These are phyloP conservation scores for Starmerella geochares DNA, from an alignment of 805 yeast genomes.

Conservation along the genomic window DNA sequence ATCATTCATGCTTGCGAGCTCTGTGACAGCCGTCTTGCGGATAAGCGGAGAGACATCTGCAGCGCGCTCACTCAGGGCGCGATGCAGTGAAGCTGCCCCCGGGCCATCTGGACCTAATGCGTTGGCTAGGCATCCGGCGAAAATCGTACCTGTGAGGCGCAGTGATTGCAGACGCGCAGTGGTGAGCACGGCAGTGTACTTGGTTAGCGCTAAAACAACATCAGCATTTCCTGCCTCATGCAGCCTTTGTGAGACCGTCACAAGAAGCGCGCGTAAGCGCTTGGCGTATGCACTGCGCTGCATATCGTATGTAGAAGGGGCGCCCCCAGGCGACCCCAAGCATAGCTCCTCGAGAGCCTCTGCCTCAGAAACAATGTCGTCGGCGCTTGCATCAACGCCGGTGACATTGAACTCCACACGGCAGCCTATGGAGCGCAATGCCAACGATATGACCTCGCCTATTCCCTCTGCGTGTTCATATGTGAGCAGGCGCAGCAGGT, in stretches of 20 bases:
- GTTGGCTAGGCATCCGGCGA: background rate
- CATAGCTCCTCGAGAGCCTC: slow-evolving; percentile 12
- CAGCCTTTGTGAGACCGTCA: slow-evolving; percentile 6
- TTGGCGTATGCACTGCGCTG: slow-evolving; percentile 7
- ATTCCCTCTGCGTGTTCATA: slow-evolving; percentile 22
- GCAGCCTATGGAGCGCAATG: slow-evolving; percentile 20
- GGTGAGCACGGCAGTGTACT: slow-evolving; percentile 10
- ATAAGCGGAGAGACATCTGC: slow-evolving; percentile 13
- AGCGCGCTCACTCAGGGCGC: slow-evolving; percentile 6
- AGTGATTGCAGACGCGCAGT: slow-evolving; percentile 17
- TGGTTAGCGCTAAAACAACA: slow-evolving; percentile 3
- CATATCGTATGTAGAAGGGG: slow-evolving; percentile 17
- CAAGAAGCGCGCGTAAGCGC: slow-evolving; percentile 10
- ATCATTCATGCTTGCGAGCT: background rate
- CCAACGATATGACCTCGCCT: slow-evolving; percentile 18
- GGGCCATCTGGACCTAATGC: background rate
- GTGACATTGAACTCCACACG: slow-evolving; percentile 9
- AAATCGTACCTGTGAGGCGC: slow-evolving; percentile 16
- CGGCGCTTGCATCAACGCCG: background rate
- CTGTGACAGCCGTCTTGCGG: slow-evolving; percentile 12
- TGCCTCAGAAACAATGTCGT: slow-evolving; percentile 1
- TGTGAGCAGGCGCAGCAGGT: slow-evolving; percentile 21
- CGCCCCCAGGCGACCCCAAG: slow-evolving; percentile 4
- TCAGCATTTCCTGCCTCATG: slow-evolving; percentile 11
- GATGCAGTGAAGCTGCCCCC: background rate